phyloP scores from a whole-genome alignment of 2,329 filamentous ascomycete genomes.

The Coniochaeta pulveracea region DNA sequence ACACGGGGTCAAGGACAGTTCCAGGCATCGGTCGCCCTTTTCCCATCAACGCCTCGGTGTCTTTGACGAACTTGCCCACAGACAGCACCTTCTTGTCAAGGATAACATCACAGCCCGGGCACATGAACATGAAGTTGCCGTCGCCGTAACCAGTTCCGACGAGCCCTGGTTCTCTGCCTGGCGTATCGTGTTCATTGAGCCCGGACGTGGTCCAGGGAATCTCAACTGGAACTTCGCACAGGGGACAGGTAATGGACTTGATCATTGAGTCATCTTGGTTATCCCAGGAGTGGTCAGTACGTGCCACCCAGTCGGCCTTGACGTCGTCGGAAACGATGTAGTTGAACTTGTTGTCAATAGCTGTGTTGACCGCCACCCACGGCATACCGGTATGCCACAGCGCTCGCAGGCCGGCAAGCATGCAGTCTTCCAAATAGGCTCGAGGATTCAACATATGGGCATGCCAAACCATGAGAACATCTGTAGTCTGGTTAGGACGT shows the following conservation, averaged over 20 bases:
- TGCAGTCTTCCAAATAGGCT: constrained; percentile 61
- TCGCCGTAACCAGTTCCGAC: constrained; percentile 51
- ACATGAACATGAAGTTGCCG: constrained; percentile 36
- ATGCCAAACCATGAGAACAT: constrained; percentile 74
- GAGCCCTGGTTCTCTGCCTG: constrained; percentile 19
- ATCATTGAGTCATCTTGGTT: constrained; percentile 37
- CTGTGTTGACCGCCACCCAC: constrained; percentile 46
- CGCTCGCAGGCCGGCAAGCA: constrained; percentile 42
- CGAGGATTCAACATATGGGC: constrained; percentile 68
- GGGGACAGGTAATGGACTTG: constrained; percentile 43
- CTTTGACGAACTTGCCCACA: constrained; percentile 49
- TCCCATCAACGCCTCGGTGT: constrained; percentile 36
- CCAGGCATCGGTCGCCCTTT: constrained; percentile 50
- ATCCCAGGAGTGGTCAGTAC: constrained; percentile 45
- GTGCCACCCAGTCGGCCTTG: constrained; percentile 30
- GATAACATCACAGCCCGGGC: constrained; percentile 33
- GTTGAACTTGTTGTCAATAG: constrained; percentile 47
- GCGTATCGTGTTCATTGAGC: constrained; percentile 21
- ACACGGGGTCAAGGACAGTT: constrained; percentile 45
- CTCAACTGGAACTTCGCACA: constrained; percentile 28
- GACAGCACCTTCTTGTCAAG: constrained; percentile 48
- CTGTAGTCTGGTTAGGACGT: constrained; percentile 23
- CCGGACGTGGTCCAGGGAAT: constrained; percentile 52
- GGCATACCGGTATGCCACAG: constrained; percentile 56
- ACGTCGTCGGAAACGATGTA: constrained; percentile 37